A percentile compares a stretch with the other conserved stretches of the same genome.
Evolutionary conservation across 2,329 filamentous ascomycete species (phyloP).

Genomic region (Stagonosporopsis chrysanthemi): DNA sequence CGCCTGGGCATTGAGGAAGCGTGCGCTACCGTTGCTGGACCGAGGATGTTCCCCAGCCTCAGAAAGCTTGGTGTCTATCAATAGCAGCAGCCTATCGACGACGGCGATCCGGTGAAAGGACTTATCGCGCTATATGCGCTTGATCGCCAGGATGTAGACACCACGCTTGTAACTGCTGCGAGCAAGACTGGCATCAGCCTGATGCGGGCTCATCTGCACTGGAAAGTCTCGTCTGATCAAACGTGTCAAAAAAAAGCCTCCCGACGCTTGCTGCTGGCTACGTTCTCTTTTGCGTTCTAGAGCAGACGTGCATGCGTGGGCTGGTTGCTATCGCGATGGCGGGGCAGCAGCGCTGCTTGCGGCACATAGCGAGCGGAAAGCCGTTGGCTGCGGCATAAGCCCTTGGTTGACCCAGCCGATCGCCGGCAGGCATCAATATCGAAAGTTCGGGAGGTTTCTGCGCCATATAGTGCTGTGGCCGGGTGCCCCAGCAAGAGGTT

Average conservation of each 20-base stretch:
- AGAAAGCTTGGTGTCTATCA: constrained; percentile 23
- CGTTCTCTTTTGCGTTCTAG: not conserved
- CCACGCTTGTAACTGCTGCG: not conserved
- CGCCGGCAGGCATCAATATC: constrained; percentile 37
- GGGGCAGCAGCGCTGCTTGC: constrained; percentile 27
- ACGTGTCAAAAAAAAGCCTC: not conserved
- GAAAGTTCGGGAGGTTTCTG: constrained; percentile 35
- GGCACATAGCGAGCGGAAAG: constrained; percentile 4
- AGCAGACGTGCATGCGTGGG: constrained; percentile 20
- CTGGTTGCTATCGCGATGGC: constrained; percentile 36
- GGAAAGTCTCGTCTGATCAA: not conserved
- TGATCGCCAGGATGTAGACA: not conserved
- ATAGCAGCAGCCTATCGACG: constrained; percentile 11
- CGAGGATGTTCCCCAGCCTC: constrained; percentile 15
- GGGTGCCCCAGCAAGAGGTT: constrained; percentile 9
- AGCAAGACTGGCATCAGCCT: constrained; percentile 3
- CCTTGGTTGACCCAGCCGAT: constrained; percentile 21
- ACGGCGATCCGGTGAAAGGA: constrained; percentile 6
- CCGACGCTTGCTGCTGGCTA: not conserved
- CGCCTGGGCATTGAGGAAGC: constrained; percentile 10
- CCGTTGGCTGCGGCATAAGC: constrained; percentile 14
- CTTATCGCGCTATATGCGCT: constrained; percentile 12
- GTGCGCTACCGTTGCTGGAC: constrained; percentile 17
- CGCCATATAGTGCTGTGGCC: constrained; percentile 18
- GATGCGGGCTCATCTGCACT: not conserved